Conservation (phyloP, 2,329 filamentous ascomycete species). For the Diatrype stigma region DNA sequence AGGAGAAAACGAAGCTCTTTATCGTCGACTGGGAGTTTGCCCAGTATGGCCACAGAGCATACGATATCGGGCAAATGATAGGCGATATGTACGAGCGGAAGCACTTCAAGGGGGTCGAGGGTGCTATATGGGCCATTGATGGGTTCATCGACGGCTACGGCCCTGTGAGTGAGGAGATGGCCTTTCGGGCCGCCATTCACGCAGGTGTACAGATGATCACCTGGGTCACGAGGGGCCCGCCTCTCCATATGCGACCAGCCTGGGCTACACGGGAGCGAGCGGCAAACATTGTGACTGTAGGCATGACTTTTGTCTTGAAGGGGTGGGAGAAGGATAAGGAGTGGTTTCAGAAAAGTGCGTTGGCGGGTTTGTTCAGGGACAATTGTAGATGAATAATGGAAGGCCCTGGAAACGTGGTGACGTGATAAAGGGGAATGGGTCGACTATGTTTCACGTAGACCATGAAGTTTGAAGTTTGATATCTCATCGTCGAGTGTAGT, state of each 20-base stretch:
- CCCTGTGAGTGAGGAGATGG: constrained; percentile 30
- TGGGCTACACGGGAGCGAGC: constrained; percentile 2
- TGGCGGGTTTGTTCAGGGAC: constrained; percentile 4
- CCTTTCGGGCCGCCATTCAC: constrained; percentile 36
- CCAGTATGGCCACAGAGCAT: constrained; percentile 33
- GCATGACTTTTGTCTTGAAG: constrained; percentile 10
- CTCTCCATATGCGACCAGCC: constrained; percentile 4
- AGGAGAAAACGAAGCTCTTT: constrained; percentile 29
- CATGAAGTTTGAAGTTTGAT: too few relatives aligned
- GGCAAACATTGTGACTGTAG: constrained; percentile 2
- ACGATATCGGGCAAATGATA: constrained; percentile 38
- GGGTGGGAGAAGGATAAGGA: constrained; percentile 8
- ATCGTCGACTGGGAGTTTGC: constrained; percentile 41
- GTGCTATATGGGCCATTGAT: constrained; percentile 27
- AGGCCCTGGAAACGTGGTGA: too few relatives aligned
- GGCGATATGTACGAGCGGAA: constrained; percentile 37
- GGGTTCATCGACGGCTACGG: constrained; percentile 34
- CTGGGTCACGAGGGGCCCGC: constrained; percentile 17
- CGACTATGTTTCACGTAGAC: too few relatives aligned
- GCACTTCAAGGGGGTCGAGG: constrained; percentile 29
- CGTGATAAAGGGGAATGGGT: too few relatives aligned
- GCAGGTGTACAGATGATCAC: constrained; percentile 35
- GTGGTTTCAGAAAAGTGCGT: constrained; percentile 3
- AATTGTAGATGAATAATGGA: too few relatives aligned
- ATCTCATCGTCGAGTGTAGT: too few relatives aligned